These are phyloP conservation scores for Lichtheimia hyalospora DNA, from an alignment of 371 early-diverging fungal genomes.

Conservation along the genomic window DNA sequence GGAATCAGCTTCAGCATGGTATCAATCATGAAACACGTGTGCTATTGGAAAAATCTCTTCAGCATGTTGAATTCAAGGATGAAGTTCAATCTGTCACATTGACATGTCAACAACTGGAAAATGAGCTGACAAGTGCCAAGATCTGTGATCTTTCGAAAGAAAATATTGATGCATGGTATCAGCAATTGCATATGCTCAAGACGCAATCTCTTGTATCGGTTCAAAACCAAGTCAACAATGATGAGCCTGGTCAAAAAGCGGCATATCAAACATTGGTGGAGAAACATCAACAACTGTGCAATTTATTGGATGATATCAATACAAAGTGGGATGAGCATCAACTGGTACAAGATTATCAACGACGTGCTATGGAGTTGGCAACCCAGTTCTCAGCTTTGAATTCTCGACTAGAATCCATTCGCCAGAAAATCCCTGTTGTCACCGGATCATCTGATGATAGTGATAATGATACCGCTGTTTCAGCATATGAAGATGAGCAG, in stretches of 20 bases:
- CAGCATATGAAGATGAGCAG: not conserved
- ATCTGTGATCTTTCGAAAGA: conserved; percentile 15
- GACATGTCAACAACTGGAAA: not conserved
- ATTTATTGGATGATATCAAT: too few relatives aligned
- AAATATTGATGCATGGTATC: conserved; percentile 20
- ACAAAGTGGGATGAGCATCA: too few relatives aligned
- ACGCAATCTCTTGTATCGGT: conserved; percentile 2
- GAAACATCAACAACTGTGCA: too few relatives aligned
- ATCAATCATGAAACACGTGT: not conserved
- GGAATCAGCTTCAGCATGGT: conserved; percentile 5
- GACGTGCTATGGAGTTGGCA: too few relatives aligned
- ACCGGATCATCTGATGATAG: too few relatives aligned
- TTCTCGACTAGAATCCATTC: too few relatives aligned
- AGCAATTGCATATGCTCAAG: conserved; percentile 13
- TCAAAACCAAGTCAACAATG: too few relatives aligned
- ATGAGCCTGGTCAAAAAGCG: too few relatives aligned
- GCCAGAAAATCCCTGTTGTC: too few relatives aligned
- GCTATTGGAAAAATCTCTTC: conserved; percentile 4
- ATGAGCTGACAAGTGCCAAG: not conserved
- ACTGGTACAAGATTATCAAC: too few relatives aligned
- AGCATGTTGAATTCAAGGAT: conserved; percentile 10
- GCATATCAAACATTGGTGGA: too few relatives aligned
- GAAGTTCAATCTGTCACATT: conserved; percentile 1
- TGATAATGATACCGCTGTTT: not conserved
- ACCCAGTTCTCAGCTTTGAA: too few relatives aligned